Evolutionary conservation across 2,329 filamentous ascomycete genomes (phyloP).

Genomic region (Xylariaceae sp.): DNA sequence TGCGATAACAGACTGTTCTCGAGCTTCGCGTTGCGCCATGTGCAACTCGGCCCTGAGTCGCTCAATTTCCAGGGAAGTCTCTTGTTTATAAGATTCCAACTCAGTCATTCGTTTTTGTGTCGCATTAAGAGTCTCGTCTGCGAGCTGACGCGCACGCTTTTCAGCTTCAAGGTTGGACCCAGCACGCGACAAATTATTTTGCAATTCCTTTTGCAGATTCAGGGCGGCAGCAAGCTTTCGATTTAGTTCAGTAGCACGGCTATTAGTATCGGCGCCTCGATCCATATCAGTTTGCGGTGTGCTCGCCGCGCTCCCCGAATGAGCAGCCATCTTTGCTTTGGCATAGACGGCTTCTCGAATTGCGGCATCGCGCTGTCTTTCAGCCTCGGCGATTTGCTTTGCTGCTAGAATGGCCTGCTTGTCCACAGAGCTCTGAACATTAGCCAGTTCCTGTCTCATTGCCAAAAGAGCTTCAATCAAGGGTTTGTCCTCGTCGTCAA

Average conservation of each 20-base stretch:
- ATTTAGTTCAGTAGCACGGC: constrained; percentile 76
- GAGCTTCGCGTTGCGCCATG: constrained; percentile 73
- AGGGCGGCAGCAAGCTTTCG: constrained; percentile 83
- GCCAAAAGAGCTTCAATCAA: constrained; percentile 89
- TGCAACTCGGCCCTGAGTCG: constrained; percentile 85
- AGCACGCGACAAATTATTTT: constrained; percentile 73
- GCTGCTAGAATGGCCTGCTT: constrained; percentile 85
- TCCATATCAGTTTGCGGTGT: constrained; percentile 65
- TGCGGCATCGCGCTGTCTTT: constrained; percentile 93
- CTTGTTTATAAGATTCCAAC: constrained; percentile 82
- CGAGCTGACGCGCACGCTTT: constrained; percentile 77
- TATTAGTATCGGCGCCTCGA: constrained; percentile 59
- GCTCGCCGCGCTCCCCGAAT: constrained; percentile 66
- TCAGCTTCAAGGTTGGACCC: constrained; percentile 79
- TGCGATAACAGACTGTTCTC: constrained; percentile 80
- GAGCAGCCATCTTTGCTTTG: constrained; percentile 88
- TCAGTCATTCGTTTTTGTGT: constrained; percentile 84
- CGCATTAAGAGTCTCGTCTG: constrained; percentile 85
- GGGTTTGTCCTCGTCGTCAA: constrained; percentile 90
- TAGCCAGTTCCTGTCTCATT: constrained; percentile 87
- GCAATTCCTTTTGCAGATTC: constrained; percentile 79
- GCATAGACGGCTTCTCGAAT: constrained; percentile 94
- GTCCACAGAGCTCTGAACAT: constrained; percentile 89
- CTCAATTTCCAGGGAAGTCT: constrained; percentile 83
- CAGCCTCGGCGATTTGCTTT: constrained; percentile 88